Evolutionary conservation across 106 monocot species (phyloP).

Genomic region (Alisma plantagoaquatica): DNA sequence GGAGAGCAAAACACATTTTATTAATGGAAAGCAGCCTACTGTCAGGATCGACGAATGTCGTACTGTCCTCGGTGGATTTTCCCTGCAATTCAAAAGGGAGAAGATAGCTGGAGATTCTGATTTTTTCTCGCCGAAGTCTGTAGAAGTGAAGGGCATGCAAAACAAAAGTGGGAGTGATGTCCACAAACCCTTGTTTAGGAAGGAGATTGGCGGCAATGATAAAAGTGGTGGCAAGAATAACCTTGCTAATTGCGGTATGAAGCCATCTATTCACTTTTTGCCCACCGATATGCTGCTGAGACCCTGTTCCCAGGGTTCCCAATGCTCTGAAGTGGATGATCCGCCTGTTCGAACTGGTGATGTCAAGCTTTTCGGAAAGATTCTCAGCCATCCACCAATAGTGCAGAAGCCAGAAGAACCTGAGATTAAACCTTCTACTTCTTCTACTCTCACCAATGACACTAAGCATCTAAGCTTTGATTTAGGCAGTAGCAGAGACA

Average conservation of each 20-base stretch:
- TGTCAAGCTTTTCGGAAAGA: constrained; percentile 83
- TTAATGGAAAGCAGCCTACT: too few species aligned
- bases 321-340: constrained; percentile 15
- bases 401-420: constrained; percentile 16
- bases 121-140: constrained; percentile 1
- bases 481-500: not conserved
- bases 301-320: constrained; percentile 12
- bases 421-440: constrained; percentile 15
- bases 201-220: too few species aligned
- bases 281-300: constrained; percentile 9
- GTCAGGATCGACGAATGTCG: too few species aligned
- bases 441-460: too few species aligned
- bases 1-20: too few species aligned
- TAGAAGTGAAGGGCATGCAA: not conserved
- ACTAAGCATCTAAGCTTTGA: not conserved
- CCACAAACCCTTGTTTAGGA: too few species aligned
- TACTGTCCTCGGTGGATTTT: constrained; percentile 36
- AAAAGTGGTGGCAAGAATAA: too few species aligned
- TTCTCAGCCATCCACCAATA: constrained; percentile 42
- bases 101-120: constrained; percentile 9
- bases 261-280: too few species aligned
- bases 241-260: too few species aligned
- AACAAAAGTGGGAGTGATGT: constrained; percentile 12
- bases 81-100: too few species aligned
- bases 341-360: constrained; percentile 38